Base-by-base conservation (phyloP, 345 rosid genomes). In the Eutrema yunnanense region DNA sequence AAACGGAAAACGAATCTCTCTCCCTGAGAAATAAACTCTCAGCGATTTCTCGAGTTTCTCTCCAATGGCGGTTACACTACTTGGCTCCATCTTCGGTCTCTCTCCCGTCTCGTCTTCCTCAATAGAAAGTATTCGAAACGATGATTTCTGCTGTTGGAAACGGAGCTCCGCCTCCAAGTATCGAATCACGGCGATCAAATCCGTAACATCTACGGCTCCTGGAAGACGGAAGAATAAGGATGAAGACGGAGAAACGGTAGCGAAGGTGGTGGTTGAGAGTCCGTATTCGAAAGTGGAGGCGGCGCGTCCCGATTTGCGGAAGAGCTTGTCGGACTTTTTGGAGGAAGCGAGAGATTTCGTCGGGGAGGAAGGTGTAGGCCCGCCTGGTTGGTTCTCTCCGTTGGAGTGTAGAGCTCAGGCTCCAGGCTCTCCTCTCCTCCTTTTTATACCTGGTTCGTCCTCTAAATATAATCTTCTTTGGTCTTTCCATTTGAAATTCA, bases 301-400 rank as follows among this genome's bases (percentile, higher is more conserved):
- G 58, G 81, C 76, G 8, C 29, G 42, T 37, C 73, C 71, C 2
- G 79, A 79, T 33, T 41, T 50, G 41, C 63, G 55, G 41, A 84
- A 84, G 73, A 74, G 67, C 32, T 47, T 84, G 40, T 76, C 73
- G 38, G 88, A 82, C 26, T 84, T 73, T 59, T 69, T 83, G n/a
- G 81, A 76, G 4, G 84, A 80, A 63, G 71, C 82, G 0, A 47
- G 75, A 9, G 55, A 47, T 34, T 63, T 63, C 16, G 42, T 16
- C 43, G 55, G 55, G 16, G 88, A 81, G 2, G 79, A 80, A 3
- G 92, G 87, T 27, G 2, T 22, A 22, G 26, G 26, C 26, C 88
- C 85, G 44, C 90, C 93, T 37, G 83, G 93, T 60, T 88, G 93
- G 90, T 84, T 88, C 81, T 81, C 88, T 32, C 90, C 90, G 1